These are phyloP conservation scores for Volvariella surrecta DNA, from an alignment of 1,284 basidiomycete genomes.

Conservation along the genomic window DNA sequence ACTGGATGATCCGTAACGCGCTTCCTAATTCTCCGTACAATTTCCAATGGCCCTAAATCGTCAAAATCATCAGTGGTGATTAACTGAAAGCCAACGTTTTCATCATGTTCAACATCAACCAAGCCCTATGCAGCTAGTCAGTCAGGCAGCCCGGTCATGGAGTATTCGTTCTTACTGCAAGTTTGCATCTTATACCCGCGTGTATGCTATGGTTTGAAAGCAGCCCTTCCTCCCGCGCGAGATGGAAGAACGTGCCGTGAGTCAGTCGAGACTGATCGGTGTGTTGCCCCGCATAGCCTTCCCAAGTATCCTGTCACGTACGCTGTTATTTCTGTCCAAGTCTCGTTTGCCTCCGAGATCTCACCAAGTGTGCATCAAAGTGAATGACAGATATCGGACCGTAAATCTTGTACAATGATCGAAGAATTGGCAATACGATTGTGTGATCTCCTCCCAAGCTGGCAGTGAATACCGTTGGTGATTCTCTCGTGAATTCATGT, in stretches of 20 bases:
- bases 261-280: constrained; percentile 59
- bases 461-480: no score
- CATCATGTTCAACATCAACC: constrained; percentile 55
- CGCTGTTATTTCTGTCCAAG: neutral
- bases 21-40: constrained; percentile 52
- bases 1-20: constrained; percentile 64
- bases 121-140: constrained; percentile 33
- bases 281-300: constrained; percentile 39
- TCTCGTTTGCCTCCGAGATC: neutral
- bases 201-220: constrained; percentile 68
- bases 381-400: constrained; percentile 76
- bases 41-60: constrained; percentile 53
- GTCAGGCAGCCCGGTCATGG: no score
- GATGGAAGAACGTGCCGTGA: constrained; percentile 72
- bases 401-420: constrained; percentile 35
- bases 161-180: constrained; percentile 33
- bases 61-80: constrained; percentile 74
- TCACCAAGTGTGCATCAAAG: constrained; percentile 67
- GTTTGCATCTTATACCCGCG: constrained; percentile 70
- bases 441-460: constrained; percentile 59
- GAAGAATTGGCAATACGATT: constrained; percentile 41
- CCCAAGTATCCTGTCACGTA: constrained; percentile 37
- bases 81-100: constrained; percentile 57
- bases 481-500: no score
- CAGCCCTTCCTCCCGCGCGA: constrained; percentile 66